phyloP scores from a whole-genome alignment of 495 filamentous ascomycete species.

The Parmelia sp. region DNA sequence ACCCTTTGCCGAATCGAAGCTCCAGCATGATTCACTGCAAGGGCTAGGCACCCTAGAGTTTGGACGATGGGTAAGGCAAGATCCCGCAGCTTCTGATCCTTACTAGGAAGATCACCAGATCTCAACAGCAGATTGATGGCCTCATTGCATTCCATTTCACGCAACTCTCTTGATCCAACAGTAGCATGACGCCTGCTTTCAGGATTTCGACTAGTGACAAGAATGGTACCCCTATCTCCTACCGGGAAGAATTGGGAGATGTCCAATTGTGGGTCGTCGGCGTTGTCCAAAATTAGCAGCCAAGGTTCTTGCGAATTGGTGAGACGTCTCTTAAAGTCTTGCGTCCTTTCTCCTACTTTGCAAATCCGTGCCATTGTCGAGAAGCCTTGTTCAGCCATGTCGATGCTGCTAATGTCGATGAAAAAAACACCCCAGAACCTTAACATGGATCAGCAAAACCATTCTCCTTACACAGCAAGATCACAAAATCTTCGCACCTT shows the following conservation, averaged over 20 bases:
- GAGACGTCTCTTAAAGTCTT: constrained; percentile 33
- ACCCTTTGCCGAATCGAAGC: constrained; percentile 28
- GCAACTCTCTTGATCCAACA: constrained; percentile 29
- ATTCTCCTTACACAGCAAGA: background rate
- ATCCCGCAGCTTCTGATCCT: constrained; percentile 4
- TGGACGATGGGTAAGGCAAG: constrained; percentile 27
- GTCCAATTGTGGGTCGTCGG: constrained; percentile 37
- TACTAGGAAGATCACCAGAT: constrained; percentile 7
- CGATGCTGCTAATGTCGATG: constrained; percentile 36
- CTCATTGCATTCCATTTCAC: constrained; percentile 31
- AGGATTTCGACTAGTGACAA: constrained; percentile 40
- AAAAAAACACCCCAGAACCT: constrained; percentile 40
- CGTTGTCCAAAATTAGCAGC: constrained; percentile 46
- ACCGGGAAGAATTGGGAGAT: constrained; percentile 34
- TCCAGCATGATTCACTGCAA: constrained; percentile 38
- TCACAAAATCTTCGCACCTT: constrained; percentile 26
- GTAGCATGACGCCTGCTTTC: constrained; percentile 30
- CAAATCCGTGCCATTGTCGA: constrained; percentile 27
- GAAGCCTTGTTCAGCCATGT: constrained; percentile 30
- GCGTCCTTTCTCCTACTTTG: constrained; percentile 24
- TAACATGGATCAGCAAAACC: background rate
- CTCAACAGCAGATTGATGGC: constrained; percentile 33
- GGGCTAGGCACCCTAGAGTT: constrained; percentile 35
- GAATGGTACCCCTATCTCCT: constrained; percentile 32
- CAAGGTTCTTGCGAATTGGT: constrained; percentile 31